Evolutionary conservation across 2,329 filamentous ascomycete genomes (phyloP).

Genomic region (Colletotrichum magnum): DNA sequence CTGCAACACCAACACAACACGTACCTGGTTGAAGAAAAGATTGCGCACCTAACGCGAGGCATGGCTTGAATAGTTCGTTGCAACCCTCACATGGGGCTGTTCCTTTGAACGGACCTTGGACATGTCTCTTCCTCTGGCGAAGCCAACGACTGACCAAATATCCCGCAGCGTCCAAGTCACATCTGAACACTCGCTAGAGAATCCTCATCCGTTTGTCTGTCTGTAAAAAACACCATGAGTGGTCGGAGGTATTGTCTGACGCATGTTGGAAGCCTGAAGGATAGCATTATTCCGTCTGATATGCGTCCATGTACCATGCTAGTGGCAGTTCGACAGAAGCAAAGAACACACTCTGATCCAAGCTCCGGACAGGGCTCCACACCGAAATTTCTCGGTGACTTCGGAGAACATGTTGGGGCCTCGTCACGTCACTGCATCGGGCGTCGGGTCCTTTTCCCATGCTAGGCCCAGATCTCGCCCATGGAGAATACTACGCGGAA

Average conservation of each 20-base stretch:
- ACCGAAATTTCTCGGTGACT: slow-evolving; percentile 36
- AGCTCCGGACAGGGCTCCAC: slow-evolving; percentile 21
- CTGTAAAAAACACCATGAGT: background rate
- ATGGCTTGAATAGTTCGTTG: slow-evolving; percentile 9
- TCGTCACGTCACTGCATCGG: slow-evolving; percentile 4
- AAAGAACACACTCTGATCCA: slow-evolving; percentile 12
- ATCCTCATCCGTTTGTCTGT: background rate
- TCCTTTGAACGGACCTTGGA: background rate
- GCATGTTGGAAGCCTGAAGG: slow-evolving; percentile 23
- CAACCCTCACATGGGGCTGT: slow-evolving; percentile 13
- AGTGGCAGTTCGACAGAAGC: slow-evolving; percentile 28
- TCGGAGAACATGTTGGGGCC: slow-evolving; percentile 5
- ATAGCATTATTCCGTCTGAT: slow-evolving; percentile 30
- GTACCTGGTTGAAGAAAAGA: slow-evolving; percentile 37
- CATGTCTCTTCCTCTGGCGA: background rate
- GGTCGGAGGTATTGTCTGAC: slow-evolving; percentile 19
- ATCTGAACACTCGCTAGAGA: slow-evolving; percentile 9
- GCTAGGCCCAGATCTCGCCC: too few species aligned
- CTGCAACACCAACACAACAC: background rate
- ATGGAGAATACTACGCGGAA: too few species aligned
- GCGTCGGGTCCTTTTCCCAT: background rate
- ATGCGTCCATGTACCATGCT: slow-evolving; percentile 23
- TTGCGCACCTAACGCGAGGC: slow-evolving; percentile 26
- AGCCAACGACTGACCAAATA: background rate
- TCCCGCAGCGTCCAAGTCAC: slow-evolving; percentile 9